Evolutionary conservation across 306 rosid genomes (phyloP).

Genomic region (Carpinus viminea): DNA sequence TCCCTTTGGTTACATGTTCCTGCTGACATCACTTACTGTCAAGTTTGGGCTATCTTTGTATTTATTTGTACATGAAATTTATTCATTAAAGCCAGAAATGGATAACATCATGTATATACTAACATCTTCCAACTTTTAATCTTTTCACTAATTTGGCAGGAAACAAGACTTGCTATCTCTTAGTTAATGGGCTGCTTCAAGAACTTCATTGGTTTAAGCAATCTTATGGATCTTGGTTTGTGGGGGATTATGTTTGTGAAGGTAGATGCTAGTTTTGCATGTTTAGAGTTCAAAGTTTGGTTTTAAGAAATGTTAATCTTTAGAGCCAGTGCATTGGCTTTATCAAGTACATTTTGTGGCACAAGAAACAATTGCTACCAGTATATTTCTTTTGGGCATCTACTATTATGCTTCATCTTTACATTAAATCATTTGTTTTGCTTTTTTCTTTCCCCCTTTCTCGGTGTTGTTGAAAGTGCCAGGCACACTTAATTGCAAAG

Average conservation of each 20-base stretch:
- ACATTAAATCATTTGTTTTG: not conserved
- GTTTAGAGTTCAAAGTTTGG: not conserved
- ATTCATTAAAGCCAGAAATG: not conserved
- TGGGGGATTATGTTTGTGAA: conserved; percentile 78
- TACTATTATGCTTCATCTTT: not conserved
- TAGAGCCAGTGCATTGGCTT: not conserved
- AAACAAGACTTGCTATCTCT: conserved; percentile 59
- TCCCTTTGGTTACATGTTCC: not conserved
- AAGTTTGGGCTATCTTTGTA: not conserved
- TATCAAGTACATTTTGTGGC: not conserved
- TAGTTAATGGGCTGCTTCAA: conserved; percentile 66
- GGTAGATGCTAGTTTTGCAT: conserved; percentile 48
- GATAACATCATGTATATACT: not conserved
- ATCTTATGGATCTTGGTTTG: conserved; percentile 80
- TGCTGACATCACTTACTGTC: not conserved
- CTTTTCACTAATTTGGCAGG: conserved; percentile 44
- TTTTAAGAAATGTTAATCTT: conserved; percentile 4
- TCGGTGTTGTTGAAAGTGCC: not conserved
- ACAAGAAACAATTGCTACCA: not conserved
- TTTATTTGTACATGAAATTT: not conserved
- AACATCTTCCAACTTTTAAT: not conserved
- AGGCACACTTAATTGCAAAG: not conserved
- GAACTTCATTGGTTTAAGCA: conserved; percentile 93
- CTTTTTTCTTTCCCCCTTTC: not conserved
- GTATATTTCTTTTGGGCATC: not conserved